Evolutionary conservation across 768 basidiomycete species (phyloP).

Genomic region (Gymnopilus dilepis): DNA sequence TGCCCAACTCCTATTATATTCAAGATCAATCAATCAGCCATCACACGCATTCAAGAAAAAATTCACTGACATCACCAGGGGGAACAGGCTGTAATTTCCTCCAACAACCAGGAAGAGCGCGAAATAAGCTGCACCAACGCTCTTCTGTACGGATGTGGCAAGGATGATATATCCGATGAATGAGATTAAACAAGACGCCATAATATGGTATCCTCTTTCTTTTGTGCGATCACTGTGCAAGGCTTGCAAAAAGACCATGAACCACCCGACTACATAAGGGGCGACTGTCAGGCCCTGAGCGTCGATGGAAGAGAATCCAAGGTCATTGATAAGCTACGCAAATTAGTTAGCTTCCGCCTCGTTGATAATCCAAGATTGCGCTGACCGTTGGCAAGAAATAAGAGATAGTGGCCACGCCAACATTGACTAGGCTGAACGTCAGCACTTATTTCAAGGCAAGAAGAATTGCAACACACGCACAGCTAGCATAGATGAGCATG

Average conservation of each 20-base stretch:
- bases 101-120: constrained; percentile 62
- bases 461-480: constrained; percentile 35
- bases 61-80: constrained; percentile 58
- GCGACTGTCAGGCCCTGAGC: constrained; percentile 65
- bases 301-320: constrained; percentile 60
- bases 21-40: not conserved
- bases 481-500: constrained; percentile 57
- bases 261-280: constrained; percentile 61
- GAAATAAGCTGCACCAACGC: constrained; percentile 59
- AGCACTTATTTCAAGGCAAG: not conserved
- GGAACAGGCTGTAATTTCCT: constrained; percentile 60
- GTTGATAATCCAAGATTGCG: constrained; percentile 10
- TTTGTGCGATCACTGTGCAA: constrained; percentile 59
- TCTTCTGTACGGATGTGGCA: constrained; percentile 54
- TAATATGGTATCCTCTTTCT: constrained; percentile 62
- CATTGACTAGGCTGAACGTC: constrained; percentile 45
- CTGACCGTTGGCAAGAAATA: constrained; percentile 60
- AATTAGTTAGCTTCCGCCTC: not conserved
- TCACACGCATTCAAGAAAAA: not conserved
- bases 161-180: constrained; percentile 60
- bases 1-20: constrained; percentile 57
- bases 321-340: constrained; percentile 53
- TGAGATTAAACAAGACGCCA: constrained; percentile 50
- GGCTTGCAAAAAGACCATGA: constrained; percentile 58
- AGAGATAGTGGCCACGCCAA: constrained; percentile 59